Conservation (phyloP, 2,329 filamentous ascomycete species). For the Sporothrix humicola region DNA sequence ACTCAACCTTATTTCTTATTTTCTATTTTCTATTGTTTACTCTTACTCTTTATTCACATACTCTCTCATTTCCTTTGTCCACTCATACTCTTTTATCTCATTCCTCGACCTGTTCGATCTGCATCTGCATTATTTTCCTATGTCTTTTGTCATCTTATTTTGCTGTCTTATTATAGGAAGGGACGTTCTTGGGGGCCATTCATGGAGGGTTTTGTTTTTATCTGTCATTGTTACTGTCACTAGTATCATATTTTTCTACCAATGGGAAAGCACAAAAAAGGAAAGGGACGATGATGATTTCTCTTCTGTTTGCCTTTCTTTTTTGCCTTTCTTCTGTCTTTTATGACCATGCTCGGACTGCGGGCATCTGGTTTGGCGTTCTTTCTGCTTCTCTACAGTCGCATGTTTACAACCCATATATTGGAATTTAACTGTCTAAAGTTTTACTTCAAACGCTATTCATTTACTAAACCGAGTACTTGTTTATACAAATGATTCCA, state of each 20-base stretch:
- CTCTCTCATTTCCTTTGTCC: neutral
- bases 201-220: neutral
- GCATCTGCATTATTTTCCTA: neutral
- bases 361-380: neutral
- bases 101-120: neutral
- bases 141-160: neutral
- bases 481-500: no score
- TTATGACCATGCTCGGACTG: neutral
- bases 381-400: neutral
- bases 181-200: neutral
- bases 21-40: neutral
- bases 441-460: no score
- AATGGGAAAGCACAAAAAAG: neutral
- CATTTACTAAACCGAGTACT: no score
- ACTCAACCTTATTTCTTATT: neutral
- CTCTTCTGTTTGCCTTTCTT: neutral
- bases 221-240: no score
- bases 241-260: no score
- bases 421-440: neutral
- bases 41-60: neutral
- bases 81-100: neutral
- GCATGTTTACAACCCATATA: neutral
- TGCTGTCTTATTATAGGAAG: neutral
- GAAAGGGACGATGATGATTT: conserved; percentile 11
- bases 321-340: neutral